phyloP scores from a whole-genome alignment of 768 basidiomycete genomes.

The Suillus spraguei region DNA sequence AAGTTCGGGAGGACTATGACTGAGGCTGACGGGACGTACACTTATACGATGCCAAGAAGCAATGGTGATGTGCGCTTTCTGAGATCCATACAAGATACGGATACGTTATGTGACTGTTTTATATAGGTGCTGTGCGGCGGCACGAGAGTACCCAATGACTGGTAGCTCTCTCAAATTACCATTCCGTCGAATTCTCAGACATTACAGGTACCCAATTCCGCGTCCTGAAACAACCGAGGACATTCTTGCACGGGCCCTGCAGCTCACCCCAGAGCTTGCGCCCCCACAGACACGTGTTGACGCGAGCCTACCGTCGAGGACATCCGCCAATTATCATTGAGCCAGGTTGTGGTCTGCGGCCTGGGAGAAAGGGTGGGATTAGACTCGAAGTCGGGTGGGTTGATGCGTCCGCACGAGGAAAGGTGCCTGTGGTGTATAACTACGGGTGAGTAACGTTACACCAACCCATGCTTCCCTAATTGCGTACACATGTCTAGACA shows the following conservation, averaged over 20 bases:
- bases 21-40: constrained; percentile 31
- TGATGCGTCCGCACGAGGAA: constrained; percentile 27
- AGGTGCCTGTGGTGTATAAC: constrained; percentile 59
- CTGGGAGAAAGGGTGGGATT: constrained; percentile 68
- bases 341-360: constrained; percentile 66
- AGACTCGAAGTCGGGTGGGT: constrained; percentile 54
- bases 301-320: constrained; percentile 52
- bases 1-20: constrained; percentile 38
- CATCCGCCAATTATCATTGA: constrained; percentile 49
- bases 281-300: constrained; percentile 51
- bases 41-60: constrained; percentile 39
- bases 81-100: not conserved
- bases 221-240: constrained; percentile 62
- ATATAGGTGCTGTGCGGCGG: constrained; percentile 60
- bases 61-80: constrained; percentile 42
- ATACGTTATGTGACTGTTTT: not conserved
- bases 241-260: constrained; percentile 56
- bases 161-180: constrained; percentile 37
- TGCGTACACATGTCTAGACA: constrained; percentile 41
- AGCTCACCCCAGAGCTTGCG: constrained; percentile 57
- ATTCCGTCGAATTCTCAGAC: not conserved
- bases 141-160: constrained; percentile 59
- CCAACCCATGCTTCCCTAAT: not conserved
- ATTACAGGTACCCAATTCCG: constrained; percentile 59
- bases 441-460: constrained; percentile 53